A percentile compares a stretch with the other conserved stretches of the same genome.
phyloP scores from a whole-genome alignment of 2,329 filamentous ascomycete species.

The Colletotrichum tamarilloi region DNA sequence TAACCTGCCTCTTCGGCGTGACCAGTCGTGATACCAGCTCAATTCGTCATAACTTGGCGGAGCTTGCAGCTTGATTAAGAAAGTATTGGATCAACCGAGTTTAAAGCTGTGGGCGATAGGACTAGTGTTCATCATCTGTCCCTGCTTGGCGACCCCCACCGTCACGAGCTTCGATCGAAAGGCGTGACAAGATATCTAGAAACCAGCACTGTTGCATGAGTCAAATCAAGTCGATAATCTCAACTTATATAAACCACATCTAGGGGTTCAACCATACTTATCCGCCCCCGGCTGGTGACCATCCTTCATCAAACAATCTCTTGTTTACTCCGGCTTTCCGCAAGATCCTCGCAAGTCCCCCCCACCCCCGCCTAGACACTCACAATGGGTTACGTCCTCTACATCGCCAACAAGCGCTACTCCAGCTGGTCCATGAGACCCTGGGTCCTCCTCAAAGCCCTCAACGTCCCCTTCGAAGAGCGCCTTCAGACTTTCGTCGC shows the following conservation, averaged over 20 bases:
- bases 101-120: neutral
- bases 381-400: conserved; percentile 51
- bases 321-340: neutral
- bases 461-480: conserved; percentile 55
- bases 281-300: too few relatives aligned
- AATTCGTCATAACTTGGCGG: neutral
- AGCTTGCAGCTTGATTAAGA: neutral
- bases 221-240: neutral
- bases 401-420: conserved; percentile 58
- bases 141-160: neutral
- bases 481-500: conserved; percentile 48
- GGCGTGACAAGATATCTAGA: neutral
- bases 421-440: conserved; percentile 59
- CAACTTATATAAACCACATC: neutral
- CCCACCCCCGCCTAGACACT: neutral
- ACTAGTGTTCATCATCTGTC: neutral
- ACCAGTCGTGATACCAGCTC: neutral
- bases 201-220: conserved; percentile 9
- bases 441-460: conserved; percentile 57
- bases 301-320: neutral
- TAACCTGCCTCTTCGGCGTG: neutral
- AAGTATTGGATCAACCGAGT: neutral
- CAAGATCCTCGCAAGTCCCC: neutral
- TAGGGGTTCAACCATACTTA: neutral
- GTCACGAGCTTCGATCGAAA: neutral